A percentile compares a stretch with the other conserved stretches of the same genome.
These are phyloP conservation scores for Saccharomycopsis phalli DNA, from an alignment of 1,139 yeast genomes.

Conservation along the genomic window DNA sequence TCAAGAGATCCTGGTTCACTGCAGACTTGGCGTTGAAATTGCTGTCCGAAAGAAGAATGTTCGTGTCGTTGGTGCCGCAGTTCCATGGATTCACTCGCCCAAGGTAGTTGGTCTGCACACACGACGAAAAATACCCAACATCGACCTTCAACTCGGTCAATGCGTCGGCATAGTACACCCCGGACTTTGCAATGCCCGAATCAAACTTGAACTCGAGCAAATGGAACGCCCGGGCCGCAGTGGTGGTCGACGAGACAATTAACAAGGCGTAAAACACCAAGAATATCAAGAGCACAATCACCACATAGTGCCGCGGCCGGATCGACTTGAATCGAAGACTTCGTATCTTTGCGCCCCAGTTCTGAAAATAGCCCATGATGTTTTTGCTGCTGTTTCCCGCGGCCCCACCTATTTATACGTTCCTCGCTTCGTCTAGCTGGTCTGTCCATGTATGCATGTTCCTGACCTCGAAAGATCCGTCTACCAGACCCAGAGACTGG, in stretches of 20 bases:
- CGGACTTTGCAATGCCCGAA: conserved; percentile 9
- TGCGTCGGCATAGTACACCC: conserved; percentile 19
- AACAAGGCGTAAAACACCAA: conserved; percentile 16
- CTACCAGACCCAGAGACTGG: too few relatives aligned
- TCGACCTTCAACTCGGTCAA: conserved; percentile 19
- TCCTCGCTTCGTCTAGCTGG: conserved; percentile 1
- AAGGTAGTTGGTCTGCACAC: conserved; percentile 18
- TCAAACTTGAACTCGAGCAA: conserved; percentile 15
- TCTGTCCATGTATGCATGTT: not conserved
- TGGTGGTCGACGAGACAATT: conserved; percentile 15
- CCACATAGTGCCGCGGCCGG: conserved; percentile 20
- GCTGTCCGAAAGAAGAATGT: conserved; percentile 13
- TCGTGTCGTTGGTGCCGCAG: conserved; percentile 19
- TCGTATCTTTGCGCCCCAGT: conserved; percentile 8
- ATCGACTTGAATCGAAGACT: conserved; percentile 9
- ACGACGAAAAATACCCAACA: conserved; percentile 19
- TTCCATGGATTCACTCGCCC: conserved; percentile 15
- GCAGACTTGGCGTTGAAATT: conserved; percentile 12
- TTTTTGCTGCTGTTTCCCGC: not conserved
- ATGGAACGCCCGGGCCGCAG: conserved; percentile 13
- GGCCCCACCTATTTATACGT: not conserved
- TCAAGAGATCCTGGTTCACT: conserved; percentile 18
- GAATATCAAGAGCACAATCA: conserved; percentile 16
- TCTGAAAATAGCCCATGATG: not conserved
- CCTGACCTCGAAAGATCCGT: not conserved